Evolutionary conservation across 2,329 filamentous ascomycete genomes (phyloP).

Genomic region (Aureobasidium sp.): DNA sequence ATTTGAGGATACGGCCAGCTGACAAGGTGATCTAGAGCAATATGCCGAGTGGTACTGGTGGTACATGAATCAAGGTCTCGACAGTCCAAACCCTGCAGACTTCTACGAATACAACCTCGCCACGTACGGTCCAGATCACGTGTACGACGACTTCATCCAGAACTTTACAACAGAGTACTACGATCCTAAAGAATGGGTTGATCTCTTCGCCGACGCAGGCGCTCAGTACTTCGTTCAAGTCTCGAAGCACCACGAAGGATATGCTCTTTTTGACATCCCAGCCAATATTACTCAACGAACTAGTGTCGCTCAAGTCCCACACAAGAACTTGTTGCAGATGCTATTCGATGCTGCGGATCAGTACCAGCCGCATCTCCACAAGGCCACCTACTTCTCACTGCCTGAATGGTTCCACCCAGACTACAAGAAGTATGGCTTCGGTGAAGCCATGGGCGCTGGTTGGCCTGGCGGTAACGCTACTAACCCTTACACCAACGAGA

Average conservation of each 20-base stretch:
- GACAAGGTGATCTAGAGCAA: conserved; percentile 20
- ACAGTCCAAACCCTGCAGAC: conserved; percentile 18
- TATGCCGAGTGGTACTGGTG: conserved; percentile 35
- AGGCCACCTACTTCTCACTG: conserved; percentile 37
- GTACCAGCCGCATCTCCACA: conserved; percentile 37
- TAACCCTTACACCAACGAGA: conserved; percentile 36
- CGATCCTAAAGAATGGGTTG: conserved; percentile 46
- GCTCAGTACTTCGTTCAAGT: conserved; percentile 40
- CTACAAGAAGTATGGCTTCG: conserved; percentile 34
- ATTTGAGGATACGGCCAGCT: not conserved
- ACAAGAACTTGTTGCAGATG: conserved; percentile 34
- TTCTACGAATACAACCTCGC: conserved; percentile 44
- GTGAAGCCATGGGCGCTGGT: not conserved
- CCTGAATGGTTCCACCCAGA: conserved; percentile 41
- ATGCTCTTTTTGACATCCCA: conserved; percentile 36
- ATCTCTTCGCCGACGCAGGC: conserved; percentile 44
- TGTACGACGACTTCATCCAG: conserved; percentile 49
- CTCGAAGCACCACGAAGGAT: conserved; percentile 41
- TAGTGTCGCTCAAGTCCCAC: conserved; percentile 30
- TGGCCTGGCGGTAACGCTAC: conserved; percentile 34
- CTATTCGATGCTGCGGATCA: conserved; percentile 35
- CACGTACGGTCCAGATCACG: conserved; percentile 43
- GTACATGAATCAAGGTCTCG: conserved; percentile 34
- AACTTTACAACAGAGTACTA: conserved; percentile 45
- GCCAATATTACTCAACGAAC: conserved; percentile 34